Evolutionary conservation across 352 stramenopile species (phyloP), one percentile per base, ranked within the genome.

Genomic region (Phytopythium sindhum): DNA sequence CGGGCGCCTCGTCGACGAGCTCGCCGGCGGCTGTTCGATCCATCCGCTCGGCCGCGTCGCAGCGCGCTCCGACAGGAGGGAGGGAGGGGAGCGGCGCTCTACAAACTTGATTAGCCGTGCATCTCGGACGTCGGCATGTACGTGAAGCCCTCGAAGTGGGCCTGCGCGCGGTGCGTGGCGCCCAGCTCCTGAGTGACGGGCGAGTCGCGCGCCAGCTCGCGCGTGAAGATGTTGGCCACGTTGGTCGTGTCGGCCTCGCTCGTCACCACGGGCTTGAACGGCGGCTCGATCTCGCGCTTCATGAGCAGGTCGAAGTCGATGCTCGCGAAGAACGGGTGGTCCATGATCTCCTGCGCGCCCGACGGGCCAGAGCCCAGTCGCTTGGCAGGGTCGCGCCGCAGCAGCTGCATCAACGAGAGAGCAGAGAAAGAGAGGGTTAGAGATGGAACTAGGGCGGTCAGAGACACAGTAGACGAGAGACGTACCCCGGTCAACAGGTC

Each of bases 91-190:
- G 23, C 33, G 19, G 42, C 56, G 17, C 42, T 61, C 56, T 61
- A 61, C 56, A 37, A 52, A 39, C 15, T 61, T 9, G 19, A 56
- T 44, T 61, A 67, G 63, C 75, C 66, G 69, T 62, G 78, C 68
- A 92, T 65, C 65, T 86, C 73, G 64, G 74, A 81, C 47, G 76
- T 74, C 4, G 87, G 87, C 78, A 93, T 93, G 78, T 97, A 98
- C 21, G 94, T 98, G 67, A 98, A 98, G 29, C 84, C 90, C 62
- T 98, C 88, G 66, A 98, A 98, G 70, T 97, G 85, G 14, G 88
- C 81, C 62, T 95, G 78, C 1, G 90, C 88, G 54, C 78, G 75
- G 67, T 95, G 86, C 50, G 88, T 95, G 11, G 85, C 87, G 47
- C 86, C 86, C 2, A 96, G 66, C 52, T 96, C 80, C 61, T 92